These are phyloP conservation scores for Salix caprea DNA, from an alignment of 345 rosid genomes.

Conservation along the genomic window DNA sequence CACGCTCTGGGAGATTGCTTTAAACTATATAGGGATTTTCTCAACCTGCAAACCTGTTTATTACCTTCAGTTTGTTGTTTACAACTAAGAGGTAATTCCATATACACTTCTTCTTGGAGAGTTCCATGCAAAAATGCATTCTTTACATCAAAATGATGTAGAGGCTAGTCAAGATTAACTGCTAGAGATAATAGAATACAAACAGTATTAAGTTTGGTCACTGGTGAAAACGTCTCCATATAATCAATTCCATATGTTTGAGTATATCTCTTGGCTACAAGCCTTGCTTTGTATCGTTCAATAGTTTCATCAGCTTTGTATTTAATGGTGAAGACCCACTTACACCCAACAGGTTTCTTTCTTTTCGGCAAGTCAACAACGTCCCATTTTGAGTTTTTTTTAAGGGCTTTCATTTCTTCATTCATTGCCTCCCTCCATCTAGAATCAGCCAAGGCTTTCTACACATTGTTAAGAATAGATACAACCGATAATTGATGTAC, in stretches of 20 bases:
- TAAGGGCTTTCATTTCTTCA: background rate
- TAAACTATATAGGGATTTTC: too few relatives aligned
- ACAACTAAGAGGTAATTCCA: too few relatives aligned
- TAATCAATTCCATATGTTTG: background rate
- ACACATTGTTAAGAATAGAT: background rate
- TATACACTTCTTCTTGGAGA: too few relatives aligned
- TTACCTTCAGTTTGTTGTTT: too few relatives aligned
- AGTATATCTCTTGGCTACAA: background rate
- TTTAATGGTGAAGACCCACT: background rate
- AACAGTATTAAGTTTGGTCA: background rate
- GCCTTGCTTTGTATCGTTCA: background rate
- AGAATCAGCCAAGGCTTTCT: background rate
- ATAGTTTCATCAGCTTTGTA: background rate
- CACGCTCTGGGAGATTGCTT: too few relatives aligned
- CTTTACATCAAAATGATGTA: too few relatives aligned
- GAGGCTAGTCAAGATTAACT: background rate
- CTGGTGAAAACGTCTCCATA: background rate
- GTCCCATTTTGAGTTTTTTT: background rate
- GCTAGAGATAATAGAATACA: background rate
- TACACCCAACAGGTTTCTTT: background rate
- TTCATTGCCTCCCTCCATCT: background rate
- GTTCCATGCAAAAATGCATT: background rate
- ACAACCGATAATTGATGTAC: background rate
- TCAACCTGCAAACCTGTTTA: too few relatives aligned
- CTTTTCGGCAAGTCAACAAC: background rate